Evolutionary conservation across 345 rosid genomes (phyloP).

Genomic region (Corchorus olitorius): DNA sequence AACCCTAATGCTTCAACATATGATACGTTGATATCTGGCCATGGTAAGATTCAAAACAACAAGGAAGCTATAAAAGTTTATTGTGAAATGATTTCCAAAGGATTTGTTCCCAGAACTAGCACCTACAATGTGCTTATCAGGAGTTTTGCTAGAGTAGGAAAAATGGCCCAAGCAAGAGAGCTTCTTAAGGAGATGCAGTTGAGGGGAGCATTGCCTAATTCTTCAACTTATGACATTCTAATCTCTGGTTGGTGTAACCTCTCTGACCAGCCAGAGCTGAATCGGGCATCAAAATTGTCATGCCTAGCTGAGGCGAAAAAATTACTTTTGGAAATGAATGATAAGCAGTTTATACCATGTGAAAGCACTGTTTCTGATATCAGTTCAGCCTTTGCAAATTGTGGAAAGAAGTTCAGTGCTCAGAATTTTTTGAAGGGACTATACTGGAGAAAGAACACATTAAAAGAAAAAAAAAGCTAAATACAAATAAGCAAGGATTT

Average conservation of each 20-base stretch:
- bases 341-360: conserved; percentile 62
- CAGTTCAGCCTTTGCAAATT: conserved; percentile 61
- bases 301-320: conserved; percentile 61
- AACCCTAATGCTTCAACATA: conserved; percentile 63
- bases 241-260: conserved; percentile 71
- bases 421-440: conserved; percentile 51
- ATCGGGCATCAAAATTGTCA: conserved; percentile 43
- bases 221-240: conserved; percentile 73
- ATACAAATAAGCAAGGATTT: background rate
- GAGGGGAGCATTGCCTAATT: conserved; percentile 60
- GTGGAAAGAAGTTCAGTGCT: conserved; percentile 61
- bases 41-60: conserved; percentile 70
- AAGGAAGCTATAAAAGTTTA: conserved; percentile 61
- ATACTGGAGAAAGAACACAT: conserved; percentile 43
- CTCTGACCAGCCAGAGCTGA: conserved; percentile 54
- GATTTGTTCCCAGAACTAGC: conserved; percentile 72
- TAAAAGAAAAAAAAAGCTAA: conserved; percentile 15
- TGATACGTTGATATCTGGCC: conserved; percentile 64
- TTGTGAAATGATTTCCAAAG: conserved; percentile 76
- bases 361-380: conserved; percentile 59
- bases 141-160: conserved; percentile 62
- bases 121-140: conserved; percentile 77
- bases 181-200: conserved; percentile 73
- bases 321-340: conserved; percentile 67
- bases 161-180: conserved; percentile 80